These are phyloP conservation scores for Phytophthora fragariaefolia DNA, from an alignment of 352 stramenopile genomes.

Conservation along the genomic window DNA sequence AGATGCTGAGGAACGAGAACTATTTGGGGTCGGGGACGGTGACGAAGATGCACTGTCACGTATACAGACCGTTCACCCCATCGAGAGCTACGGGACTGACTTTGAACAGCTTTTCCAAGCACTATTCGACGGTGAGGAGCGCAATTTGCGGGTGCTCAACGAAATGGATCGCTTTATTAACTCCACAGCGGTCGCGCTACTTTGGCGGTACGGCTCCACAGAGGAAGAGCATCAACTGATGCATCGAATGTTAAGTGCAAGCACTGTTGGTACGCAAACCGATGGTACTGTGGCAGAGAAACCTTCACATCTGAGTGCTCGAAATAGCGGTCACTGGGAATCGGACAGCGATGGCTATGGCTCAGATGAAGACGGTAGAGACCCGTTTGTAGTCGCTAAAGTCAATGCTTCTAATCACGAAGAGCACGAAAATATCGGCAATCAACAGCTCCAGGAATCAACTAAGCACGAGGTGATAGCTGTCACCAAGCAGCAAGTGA, in stretches of 20 bases:
- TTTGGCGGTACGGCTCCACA: slow-evolving; percentile 71
- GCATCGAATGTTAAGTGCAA: slow-evolving; percentile 59
- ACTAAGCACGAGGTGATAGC: slow-evolving; percentile 21
- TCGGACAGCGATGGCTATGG: slow-evolving; percentile 26
- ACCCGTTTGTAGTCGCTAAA: not conserved
- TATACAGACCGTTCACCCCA: slow-evolving; percentile 49
- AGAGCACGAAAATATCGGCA: slow-evolving; percentile 10
- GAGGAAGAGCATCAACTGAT: slow-evolving; percentile 58
- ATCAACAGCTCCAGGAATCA: not conserved
- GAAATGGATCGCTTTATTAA: slow-evolving; percentile 77
- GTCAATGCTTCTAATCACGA: not conserved
- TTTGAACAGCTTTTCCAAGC: slow-evolving; percentile 64
- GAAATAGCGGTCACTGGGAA: slow-evolving; percentile 22
- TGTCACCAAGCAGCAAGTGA: slow-evolving; percentile 50
- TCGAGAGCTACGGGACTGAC: slow-evolving; percentile 65
- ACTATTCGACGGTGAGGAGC: slow-evolving; percentile 46
- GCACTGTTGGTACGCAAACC: slow-evolving; percentile 51
- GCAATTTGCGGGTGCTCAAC: slow-evolving; percentile 53
- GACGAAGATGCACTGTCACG: slow-evolving; percentile 40
- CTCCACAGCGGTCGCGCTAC: slow-evolving; percentile 62
- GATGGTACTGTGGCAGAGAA: slow-evolving; percentile 18
- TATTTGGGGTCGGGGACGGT: slow-evolving; percentile 48
- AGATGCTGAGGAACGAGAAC: slow-evolving; percentile 53
- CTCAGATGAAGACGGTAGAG: slow-evolving; percentile 14
- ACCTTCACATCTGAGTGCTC: slow-evolving; percentile 12